Evolutionary conservation across 225 moss, liverwort and hornwort genomes (phyloP), one percentile per base, ranked within the genome.

Genomic region (Sphagnum contortum): DNA sequence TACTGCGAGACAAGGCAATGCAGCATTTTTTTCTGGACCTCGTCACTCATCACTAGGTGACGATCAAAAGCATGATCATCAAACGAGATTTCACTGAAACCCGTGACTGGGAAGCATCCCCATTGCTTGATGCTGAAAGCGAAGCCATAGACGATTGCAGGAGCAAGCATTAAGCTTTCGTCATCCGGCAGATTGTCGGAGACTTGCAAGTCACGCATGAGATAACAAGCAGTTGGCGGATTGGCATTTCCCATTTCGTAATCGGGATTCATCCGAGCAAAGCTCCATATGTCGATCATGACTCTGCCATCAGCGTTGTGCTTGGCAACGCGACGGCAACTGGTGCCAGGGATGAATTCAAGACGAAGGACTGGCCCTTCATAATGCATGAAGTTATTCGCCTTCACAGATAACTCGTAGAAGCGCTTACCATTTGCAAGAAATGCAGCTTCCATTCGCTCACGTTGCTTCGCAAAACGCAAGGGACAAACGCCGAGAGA

Each of bases 71-170:
- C 66, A 3, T 52, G 56, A 47, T 12, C 68, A 12, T 81, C 63
- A 29, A 72, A 75, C 2, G 12, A 5, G 3, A 82, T 70, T 2
- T 78, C 67, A 3, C 53, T 62, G 56, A 82, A 75, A 2, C 78
- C 75, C 10, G 9, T 48, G 44, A 82, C 52, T 0, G 48, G 47
- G 13, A 82, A 78, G 29, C 47, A 44, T 2, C 75, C 77, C 81
- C 75, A 75, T 44, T 65, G 53, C 59, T 77, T 78, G 67, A 69
- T 44, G 44, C 57, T 8, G 61, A 82, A 82, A 44, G 74, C 72
- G 54, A 77, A 74, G 5, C 77, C 73, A 45, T 59, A 69, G 9
- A 74, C 74, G 44, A 73, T 45, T 1, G 68, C 75, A 47, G 80
- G 80, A 5, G 80, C 72, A 47, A 69, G 64, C 52, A 70, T 61